Percentiles rank a stretch among this genome's conserved stretches.
Conservation (phyloP, 1,284 basidiomycete genomes). For the Cerrena zonata region DNA sequence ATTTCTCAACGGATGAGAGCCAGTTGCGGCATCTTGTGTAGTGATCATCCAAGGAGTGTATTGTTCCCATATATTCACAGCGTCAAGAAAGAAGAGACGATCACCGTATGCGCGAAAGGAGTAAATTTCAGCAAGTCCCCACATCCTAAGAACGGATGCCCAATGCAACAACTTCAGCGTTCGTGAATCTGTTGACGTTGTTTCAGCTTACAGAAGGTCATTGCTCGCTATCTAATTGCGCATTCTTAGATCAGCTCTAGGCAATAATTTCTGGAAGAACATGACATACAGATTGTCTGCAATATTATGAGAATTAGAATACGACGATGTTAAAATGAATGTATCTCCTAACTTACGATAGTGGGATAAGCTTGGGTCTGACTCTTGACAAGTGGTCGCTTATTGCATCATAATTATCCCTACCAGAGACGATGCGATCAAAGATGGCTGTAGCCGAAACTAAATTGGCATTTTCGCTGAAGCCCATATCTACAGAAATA, state of each 20-base stretch:
- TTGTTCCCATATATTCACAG: conserved; percentile 7
- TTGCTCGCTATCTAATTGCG: background rate
- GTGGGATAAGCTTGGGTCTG: background rate
- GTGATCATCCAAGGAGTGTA: background rate
- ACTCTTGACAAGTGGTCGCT: background rate
- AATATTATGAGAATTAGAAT: too few species aligned
- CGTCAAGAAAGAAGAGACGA: conserved; percentile 6
- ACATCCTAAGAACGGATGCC: too few species aligned
- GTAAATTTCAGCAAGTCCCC: conserved; percentile 8
- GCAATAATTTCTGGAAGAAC: too few species aligned
- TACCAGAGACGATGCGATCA: conserved; percentile 1
- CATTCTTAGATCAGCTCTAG: too few species aligned
- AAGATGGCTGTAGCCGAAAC: conserved; percentile 4
- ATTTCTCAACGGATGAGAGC: background rate
- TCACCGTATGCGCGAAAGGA: conserved; percentile 11
- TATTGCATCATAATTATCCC: background rate
- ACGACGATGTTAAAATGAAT: background rate
- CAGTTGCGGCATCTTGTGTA: background rate
- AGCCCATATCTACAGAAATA: conserved; percentile 2
- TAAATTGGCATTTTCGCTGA: conserved; percentile 5
- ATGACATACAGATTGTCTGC: too few species aligned
- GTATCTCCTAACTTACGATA: background rate
- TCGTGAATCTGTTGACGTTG: too few species aligned
- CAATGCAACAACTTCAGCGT: too few species aligned
- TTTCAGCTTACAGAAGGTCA: conserved; percentile 3